These are phyloP conservation scores for Oryza meyeriana DNA, from an alignment of 176 grass and related monocot species.

Conservation along the genomic window DNA sequence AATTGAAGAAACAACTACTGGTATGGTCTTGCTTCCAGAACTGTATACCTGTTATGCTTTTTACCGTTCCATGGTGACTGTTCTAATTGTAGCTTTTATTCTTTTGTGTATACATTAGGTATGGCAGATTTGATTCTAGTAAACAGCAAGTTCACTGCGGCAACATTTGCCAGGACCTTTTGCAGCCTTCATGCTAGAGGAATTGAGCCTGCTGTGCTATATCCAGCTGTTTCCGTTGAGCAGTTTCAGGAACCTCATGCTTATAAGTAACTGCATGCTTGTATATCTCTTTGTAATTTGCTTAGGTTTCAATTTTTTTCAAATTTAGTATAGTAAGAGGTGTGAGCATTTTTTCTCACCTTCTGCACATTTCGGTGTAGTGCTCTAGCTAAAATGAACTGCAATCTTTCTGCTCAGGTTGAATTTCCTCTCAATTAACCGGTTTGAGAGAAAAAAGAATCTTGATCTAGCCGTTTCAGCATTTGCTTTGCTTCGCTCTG, in stretches of 20 bases:
- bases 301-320: constrained; percentile 11
- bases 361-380: background rate
- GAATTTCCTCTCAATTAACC: constrained; percentile 92
- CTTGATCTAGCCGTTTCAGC: constrained; percentile 85
- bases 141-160: constrained; percentile 90
- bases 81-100: constrained; percentile 9
- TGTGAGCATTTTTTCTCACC: background rate
- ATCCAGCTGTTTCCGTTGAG: constrained; percentile 80
- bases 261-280: constrained; percentile 84
- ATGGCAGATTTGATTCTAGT: constrained; percentile 96
- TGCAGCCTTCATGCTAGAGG: constrained; percentile 58
- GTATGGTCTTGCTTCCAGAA: constrained; percentile 38
- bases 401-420: constrained; percentile 54
- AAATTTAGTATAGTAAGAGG: background rate
- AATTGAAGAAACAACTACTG: constrained; percentile 88
- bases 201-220: constrained; percentile 67
- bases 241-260: constrained; percentile 70
- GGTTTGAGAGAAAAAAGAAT: constrained; percentile 99
- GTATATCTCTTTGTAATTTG: constrained; percentile 51
- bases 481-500: constrained; percentile 69
- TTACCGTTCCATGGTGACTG: background rate
- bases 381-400: background rate
- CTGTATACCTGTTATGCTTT: background rate
- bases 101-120: constrained; percentile 47
- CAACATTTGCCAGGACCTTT: constrained; percentile 83